Base-by-base conservation (phyloP, 2,329 filamentous ascomycete genomes). In the Fusarium sp. region DNA sequence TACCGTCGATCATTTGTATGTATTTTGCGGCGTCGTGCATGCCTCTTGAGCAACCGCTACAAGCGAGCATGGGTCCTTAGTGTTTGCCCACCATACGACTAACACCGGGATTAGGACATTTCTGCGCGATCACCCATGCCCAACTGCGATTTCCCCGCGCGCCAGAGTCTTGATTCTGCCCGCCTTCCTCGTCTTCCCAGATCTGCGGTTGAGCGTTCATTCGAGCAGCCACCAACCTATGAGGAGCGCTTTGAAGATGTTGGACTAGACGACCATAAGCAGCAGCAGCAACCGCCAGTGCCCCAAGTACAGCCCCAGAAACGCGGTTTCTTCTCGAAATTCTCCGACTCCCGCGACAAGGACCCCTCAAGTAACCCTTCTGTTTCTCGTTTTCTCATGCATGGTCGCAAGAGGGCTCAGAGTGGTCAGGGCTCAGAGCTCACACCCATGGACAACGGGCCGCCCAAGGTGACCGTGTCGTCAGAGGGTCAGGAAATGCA, bases 1-100 rank as follows among this genome's bases (percentile, higher is more conserved):
- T 98, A 98, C 80, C 87, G 96, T 67, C 89, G 96, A 74, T 97
- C 94, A 67, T 98, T 98, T 82, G 95, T 97, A 86, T 72, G 91
- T 84, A 30, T 38, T 38, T 26, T 7, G 28, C 11, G 14, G 8
- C 23, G 9, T 50, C 28, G 30, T 8, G n/a, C 20, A 12, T 45
- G 23, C 19, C 36, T 36, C 26, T 39, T 20, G 11, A 30, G 11
- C 42, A 56, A 26, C 40, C 40, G 34, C 24, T 36, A 20, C 47
- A 11, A 12, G 24, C 19, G 34, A 36, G 17, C 32, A 19, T 19
- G 36, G 26, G 20, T 32, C 28, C 45, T 56, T 47, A 26, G 30
- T 50, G 26, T 47, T 45, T 26, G 17, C 39, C 28, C 46, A 39
- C 56, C 34, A 52, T 49, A 47, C 47, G 32, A 62, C 71, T 75